These are phyloP conservation scores for Calocera viscosa DNA, from an alignment of 768 basidiomycete genomes.

Conservation along the genomic window DNA sequence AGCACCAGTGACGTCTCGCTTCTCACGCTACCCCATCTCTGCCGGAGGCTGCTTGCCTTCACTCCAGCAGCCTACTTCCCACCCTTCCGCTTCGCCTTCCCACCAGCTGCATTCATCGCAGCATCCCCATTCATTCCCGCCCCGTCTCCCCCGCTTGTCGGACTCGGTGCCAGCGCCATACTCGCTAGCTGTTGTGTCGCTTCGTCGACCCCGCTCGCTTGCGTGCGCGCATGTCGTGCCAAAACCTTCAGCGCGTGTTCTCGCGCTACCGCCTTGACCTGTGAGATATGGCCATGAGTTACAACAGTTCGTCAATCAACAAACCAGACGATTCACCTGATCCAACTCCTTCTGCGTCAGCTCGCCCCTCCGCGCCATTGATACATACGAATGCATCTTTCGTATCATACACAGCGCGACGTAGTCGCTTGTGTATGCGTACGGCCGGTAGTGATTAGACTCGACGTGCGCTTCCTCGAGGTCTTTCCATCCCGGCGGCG, in stretches of 20 bases:
- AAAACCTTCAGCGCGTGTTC: conserved; percentile 4
- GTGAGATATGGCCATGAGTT: background rate
- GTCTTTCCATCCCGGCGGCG: conserved; percentile 1
- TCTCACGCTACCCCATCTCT: no score
- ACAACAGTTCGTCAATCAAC: background rate
- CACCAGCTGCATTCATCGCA: background rate
- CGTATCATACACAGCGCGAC: background rate
- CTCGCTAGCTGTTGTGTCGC: background rate
- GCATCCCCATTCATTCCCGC: background rate
- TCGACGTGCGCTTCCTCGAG: conserved; percentile 1
- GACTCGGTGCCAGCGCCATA: background rate
- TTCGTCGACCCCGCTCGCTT: background rate
- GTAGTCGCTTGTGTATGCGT: conserved; percentile 5
- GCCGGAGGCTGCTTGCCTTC: no score
- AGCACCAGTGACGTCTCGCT: background rate
- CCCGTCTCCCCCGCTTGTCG: background rate
- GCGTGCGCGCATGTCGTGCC: background rate
- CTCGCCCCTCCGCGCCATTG: background rate
- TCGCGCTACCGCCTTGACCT: background rate
- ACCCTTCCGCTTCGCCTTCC: conserved; percentile 2
- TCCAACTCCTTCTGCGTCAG: background rate
- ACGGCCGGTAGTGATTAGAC: background rate
- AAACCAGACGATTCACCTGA: background rate
- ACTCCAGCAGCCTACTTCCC: background rate
- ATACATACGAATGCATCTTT: background rate